These are phyloP conservation scores for Epichloe uncinata DNA, from an alignment of 2,329 filamentous ascomycete genomes.

Conservation along the genomic window DNA sequence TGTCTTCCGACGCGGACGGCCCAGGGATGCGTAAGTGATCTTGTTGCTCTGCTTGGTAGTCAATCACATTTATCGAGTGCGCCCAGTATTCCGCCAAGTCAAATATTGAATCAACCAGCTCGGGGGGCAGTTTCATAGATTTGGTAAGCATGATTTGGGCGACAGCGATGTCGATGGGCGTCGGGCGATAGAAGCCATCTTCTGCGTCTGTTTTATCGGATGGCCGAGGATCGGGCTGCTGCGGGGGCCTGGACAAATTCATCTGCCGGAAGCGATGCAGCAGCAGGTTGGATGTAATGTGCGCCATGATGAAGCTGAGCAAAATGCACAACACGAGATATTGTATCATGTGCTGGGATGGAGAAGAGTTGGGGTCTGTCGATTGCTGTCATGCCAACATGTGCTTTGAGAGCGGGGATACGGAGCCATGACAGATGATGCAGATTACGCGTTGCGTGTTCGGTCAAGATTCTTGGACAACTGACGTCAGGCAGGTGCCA, in stretches of 20 bases:
- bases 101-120: constrained; percentile 42
- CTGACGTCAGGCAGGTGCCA: too few species aligned
- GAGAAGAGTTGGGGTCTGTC: too few species aligned
- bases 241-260: neutral
- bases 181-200: constrained; percentile 19
- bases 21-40: constrained; percentile 13
- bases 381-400: neutral
- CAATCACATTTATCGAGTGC: constrained; percentile 26
- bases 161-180: constrained; percentile 33
- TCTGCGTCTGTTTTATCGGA: constrained; percentile 3
- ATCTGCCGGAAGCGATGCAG: constrained; percentile 9
- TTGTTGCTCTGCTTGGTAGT: constrained; percentile 14
- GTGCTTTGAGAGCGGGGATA: neutral
- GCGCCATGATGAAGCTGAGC: constrained; percentile 14
- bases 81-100: constrained; percentile 53
- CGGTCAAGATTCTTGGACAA: too few species aligned
- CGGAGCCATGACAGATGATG: neutral
- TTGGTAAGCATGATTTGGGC: constrained; percentile 34
- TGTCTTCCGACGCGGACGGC: constrained; percentile 14
- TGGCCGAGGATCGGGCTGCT: neutral
- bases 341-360: constrained; percentile 2
- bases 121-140: constrained; percentile 33
- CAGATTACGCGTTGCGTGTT: neutral
- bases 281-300: constrained; percentile 13
- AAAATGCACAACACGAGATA: constrained; percentile 5